Base-by-base conservation (phyloP, 2,329 filamentous ascomycete genomes). In the Phoma sp. region DNA sequence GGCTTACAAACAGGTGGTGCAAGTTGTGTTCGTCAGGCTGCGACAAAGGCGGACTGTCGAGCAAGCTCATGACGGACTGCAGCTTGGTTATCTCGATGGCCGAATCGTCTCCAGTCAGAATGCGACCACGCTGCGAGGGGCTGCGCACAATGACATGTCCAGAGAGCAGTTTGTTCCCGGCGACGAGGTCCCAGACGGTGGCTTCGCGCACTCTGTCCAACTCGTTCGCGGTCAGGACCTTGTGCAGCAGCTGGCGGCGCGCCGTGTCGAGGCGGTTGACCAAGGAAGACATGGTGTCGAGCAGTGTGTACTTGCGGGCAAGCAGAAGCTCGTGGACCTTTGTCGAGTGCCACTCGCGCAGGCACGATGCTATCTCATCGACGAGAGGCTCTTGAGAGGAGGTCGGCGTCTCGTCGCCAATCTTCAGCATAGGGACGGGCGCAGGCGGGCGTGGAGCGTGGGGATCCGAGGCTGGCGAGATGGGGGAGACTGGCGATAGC, bases 281-380 rank as follows among this genome's bases (percentile, higher is more conserved):
- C 49, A 98, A 83, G 52, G 85, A 84, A 1, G 92, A 90, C 72
- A 98, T 87, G 60, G 89, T 87, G 67, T 96, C 92, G 51, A 99
- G 80, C 50, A 88, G 85, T 44, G 84, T 80, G 76, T 99, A 99
- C 72, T 93, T 87, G 57, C 92, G 85, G 19, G 87, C 87, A 8
- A 99, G 84, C 1, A 99, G 83, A 22, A 98, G 82, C 72, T 96
- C 92, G 77, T 99, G 96, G 15, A 99, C 83, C 71, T 97, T 96
- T 17, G 93, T 96, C 19, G 95, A 96, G 78, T 99, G 94, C 96
- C 95, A 99, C 82, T 99, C 95, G 65, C 95, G 87, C 60, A 99
- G 79, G 73, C 95, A 99, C 3, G 93, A 97, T 13, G 95, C 93
- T 67, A 99, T 98, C 75, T 99, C 95, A 76, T 99, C 95, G 22